Evolutionary conservation across 2,329 filamentous ascomycete genomes (phyloP), one percentile per base, ranked within the genome.

Genomic region (Cercospora zeina): DNA sequence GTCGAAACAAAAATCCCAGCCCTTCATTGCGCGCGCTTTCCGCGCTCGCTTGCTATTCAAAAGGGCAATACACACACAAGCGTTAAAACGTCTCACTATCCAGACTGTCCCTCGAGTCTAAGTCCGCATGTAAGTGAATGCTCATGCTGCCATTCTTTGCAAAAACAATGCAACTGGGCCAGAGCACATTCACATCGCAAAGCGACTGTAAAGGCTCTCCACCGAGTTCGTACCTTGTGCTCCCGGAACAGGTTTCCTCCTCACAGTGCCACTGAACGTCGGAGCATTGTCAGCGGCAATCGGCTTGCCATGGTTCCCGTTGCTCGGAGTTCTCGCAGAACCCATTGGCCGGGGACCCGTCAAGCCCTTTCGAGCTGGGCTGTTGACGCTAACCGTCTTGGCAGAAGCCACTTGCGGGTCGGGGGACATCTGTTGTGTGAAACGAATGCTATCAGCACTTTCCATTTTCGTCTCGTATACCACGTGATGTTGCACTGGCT

Each of bases 311-410:
- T 50, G 49, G 64, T 24, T 58, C 60, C 10, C 77, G 14, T 58
- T 58, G 14, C 42, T 58, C 21, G 56, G 56, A 50, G 42, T 58
- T 39, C 56, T 47, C n/a, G 56, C 37, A 16, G 42, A 50, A 11
- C 56, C 77, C 79, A 82, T 82, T 1, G 79, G 79, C n/a, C 80
- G 68, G 0, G 80, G 80, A 0, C 80, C 80, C 0, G 79, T 81
- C 21, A 59, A 50, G 9, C 55, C 79, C 67, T 80, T 80, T 62
- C 78, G 75, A 65, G 73, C 71, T 5, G 76, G 74, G 37, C 70
- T 73, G 42, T 72, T 71, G 62, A 73, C 65, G 59, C 69, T 65
- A 27, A 71, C 66, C 19, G 69, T 69, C 54, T 67, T 65, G 11
- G 71, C 71, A 14, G 56, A 58, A 8, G 68, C 69, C 14, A 66